phyloP scores from a whole-genome alignment of 192 early-diverging fungal genomes.

The Coemansia sp. region DNA sequence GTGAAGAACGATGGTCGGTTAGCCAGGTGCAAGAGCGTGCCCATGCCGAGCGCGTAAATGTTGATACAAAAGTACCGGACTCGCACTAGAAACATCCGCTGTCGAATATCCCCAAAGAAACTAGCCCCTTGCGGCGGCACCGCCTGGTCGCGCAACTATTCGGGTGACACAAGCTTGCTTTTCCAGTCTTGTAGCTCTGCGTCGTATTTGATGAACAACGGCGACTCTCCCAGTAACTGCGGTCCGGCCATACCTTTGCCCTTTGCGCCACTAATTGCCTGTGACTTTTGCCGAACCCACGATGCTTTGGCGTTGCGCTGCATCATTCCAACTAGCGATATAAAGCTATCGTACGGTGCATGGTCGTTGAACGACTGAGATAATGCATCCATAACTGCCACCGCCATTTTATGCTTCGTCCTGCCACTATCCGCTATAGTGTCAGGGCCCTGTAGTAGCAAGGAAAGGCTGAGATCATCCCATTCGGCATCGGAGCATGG shows the following conservation, averaged over 20 bases:
- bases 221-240: conserved; percentile 18
- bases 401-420: background rate
- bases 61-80: conserved; percentile 40
- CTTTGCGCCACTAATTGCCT: background rate
- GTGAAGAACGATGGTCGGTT: conserved; percentile 47
- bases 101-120: conserved; percentile 29
- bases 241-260: background rate
- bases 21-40: conserved; percentile 29
- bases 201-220: conserved; percentile 22
- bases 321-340: conserved; percentile 22
- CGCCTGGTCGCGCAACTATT: conserved; percentile 14
- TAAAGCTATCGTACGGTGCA: conserved; percentile 18
- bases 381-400: conserved; percentile 13
- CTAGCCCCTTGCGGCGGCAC: conserved; percentile 12
- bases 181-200: conserved; percentile 18
- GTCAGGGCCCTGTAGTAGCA: conserved; percentile 8
- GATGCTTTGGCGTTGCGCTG: conserved; percentile 26
- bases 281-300: conserved; percentile 16
- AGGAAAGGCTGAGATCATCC: conserved; percentile 32
- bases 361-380: conserved; percentile 15
- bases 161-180: conserved; percentile 12
- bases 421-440: too few species aligned
- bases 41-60: conserved; percentile 21
- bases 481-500: conserved; percentile 39
- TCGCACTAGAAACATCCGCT: conserved; percentile 26